Evolutionary conservation across 805 yeast genomes (phyloP).

Genomic region (Candida qinlingensis): DNA sequence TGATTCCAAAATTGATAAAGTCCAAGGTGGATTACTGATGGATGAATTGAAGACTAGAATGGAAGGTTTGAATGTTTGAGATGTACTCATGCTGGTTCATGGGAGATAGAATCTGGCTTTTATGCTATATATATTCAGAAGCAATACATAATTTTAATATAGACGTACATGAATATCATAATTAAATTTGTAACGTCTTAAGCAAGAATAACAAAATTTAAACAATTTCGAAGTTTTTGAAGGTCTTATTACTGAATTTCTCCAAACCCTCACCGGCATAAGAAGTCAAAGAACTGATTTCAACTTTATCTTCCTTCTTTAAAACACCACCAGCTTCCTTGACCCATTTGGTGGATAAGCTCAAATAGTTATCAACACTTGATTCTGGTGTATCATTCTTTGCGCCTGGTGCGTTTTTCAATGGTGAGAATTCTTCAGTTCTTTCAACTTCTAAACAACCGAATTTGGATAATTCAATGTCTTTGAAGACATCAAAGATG

Average conservation of each 20-base stretch:
- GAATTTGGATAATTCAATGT: constrained; percentile 62
- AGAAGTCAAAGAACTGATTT: constrained; percentile 70
- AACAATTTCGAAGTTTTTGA: constrained; percentile 25
- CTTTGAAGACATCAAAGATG: constrained; percentile 91
- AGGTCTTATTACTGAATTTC: constrained; percentile 42
- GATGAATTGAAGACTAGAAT: constrained; percentile 15
- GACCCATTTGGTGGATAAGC: constrained; percentile 73
- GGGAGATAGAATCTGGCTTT: not conserved
- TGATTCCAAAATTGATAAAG: constrained; percentile 6
- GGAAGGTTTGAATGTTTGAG: not conserved
- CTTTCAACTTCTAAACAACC: constrained; percentile 93
- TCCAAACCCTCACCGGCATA: constrained; percentile 73
- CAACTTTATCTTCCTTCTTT: constrained; percentile 47
- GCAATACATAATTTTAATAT: too few relatives aligned
- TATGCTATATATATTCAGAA: not conserved
- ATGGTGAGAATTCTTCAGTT: constrained; percentile 82
- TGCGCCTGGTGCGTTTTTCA: constrained; percentile 87
- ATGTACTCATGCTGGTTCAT: constrained; percentile 5
- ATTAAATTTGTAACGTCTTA: too few relatives aligned
- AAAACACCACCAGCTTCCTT: constrained; percentile 61
- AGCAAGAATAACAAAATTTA: constrained; percentile 6
- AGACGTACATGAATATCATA: too few relatives aligned
- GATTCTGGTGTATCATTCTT: constrained; percentile 80
- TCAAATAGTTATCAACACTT: constrained; percentile 59
- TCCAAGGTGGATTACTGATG: constrained; percentile 13